Conservation (phyloP, 2,329 filamentous ascomycete genomes). For the Ophiostoma sp. region DNA sequence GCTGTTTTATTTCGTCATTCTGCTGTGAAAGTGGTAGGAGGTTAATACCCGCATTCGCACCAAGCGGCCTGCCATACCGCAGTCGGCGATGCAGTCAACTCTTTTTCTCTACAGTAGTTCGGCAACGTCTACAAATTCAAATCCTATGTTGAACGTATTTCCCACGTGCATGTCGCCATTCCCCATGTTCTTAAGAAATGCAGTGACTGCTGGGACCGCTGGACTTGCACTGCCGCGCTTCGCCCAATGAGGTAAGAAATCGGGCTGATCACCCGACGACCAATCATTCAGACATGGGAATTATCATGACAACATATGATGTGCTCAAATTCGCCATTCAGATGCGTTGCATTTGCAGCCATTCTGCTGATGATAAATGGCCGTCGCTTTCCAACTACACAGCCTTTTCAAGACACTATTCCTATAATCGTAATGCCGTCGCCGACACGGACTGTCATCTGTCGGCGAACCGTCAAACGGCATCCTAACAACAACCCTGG, state of each 20-base stretch:
- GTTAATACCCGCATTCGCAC: neutral
- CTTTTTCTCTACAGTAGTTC: neutral
- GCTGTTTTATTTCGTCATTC: neutral
- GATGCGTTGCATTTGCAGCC: neutral
- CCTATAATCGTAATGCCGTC: conserved; percentile 4
- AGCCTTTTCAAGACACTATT: neutral
- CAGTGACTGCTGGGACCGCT: neutral
- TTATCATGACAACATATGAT: neutral
- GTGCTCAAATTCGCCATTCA: conserved; percentile 4
- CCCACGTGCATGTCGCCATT: neutral
- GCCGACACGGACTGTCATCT: neutral
- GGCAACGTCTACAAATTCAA: neutral
- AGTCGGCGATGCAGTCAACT: neutral
- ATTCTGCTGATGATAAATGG: neutral
- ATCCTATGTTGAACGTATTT: neutral
- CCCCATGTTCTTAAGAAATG: neutral
- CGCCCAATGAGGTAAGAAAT: neutral
- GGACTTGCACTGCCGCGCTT: neutral
- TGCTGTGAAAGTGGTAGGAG: neutral
- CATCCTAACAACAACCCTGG: neutral
- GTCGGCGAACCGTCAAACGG: neutral
- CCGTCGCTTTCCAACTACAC: neutral
- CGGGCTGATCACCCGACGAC: neutral
- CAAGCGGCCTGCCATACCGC: neutral
- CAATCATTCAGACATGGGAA: neutral